A percentile compares a stretch with the other conserved stretches of the same genome.
Conservation (phyloP, 1,139 yeast species). For the Saccharomyces hybrid region DNA sequence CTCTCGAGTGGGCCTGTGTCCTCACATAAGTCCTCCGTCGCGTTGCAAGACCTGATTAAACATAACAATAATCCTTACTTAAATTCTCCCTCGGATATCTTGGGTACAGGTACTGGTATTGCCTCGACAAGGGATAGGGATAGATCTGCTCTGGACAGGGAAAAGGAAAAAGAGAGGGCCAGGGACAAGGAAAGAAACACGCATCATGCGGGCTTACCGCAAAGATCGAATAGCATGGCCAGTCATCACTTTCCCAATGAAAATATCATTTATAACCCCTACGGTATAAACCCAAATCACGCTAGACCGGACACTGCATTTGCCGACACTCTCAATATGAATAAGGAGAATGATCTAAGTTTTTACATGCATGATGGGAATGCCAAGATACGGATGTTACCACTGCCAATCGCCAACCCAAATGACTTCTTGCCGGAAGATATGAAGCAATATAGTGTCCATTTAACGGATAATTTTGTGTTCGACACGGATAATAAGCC, state of each 20-base stretch:
- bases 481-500: slow-evolving; percentile 39
- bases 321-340: slow-evolving; percentile 7
- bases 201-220: slow-evolving; percentile 9
- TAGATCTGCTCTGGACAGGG: slow-evolving; percentile 3
- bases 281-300: slow-evolving; percentile 24
- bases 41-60: slow-evolving; percentile 4
- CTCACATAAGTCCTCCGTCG: slow-evolving; percentile 4
- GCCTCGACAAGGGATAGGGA: slow-evolving; percentile 20
- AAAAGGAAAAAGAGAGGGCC: not conserved
- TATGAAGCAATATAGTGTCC: slow-evolving; percentile 45
- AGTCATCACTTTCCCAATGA: slow-evolving; percentile 9
- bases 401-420: slow-evolving; percentile 64
- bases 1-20: slow-evolving; percentile 4
- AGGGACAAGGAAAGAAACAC: slow-evolving; percentile 6
- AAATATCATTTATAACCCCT: slow-evolving; percentile 30
- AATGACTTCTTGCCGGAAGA: slow-evolving; percentile 54
- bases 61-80: slow-evolving; percentile 5
- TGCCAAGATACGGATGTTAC: slow-evolving; percentile 41
- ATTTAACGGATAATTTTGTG: slow-evolving; percentile 53
- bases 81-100: slow-evolving; percentile 1
- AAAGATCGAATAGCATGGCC: slow-evolving; percentile 11
- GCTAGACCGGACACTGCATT: slow-evolving; percentile 15
- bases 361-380: slow-evolving; percentile 33
- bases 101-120: slow-evolving; percentile 22
- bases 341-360: slow-evolving; percentile 15